These are phyloP conservation scores for Penicillium sp. DNA, from an alignment of 2,329 filamentous ascomycete genomes.

Conservation along the genomic window DNA sequence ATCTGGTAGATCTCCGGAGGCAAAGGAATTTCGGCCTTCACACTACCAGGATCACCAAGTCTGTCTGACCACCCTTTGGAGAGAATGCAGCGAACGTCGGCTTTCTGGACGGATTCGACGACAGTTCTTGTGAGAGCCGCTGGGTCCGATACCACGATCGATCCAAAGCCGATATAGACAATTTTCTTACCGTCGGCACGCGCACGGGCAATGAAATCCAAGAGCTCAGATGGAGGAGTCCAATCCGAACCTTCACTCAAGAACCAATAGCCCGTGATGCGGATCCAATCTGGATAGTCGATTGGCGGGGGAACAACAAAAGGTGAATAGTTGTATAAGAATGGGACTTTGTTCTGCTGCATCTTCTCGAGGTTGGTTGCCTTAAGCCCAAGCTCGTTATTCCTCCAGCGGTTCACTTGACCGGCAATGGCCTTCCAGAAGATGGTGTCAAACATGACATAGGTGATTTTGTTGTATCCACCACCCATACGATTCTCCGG, in stretches of 20 bases:
- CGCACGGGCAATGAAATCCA: constrained; percentile 77
- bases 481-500: constrained; percentile 92
- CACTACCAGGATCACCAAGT: constrained; percentile 54
- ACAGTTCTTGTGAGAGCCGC: constrained; percentile 87
- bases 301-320: constrained; percentile 89
- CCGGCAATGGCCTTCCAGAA: constrained; percentile 93
- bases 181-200: constrained; percentile 79
- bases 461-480: constrained; percentile 90
- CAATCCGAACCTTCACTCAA: constrained; percentile 70
- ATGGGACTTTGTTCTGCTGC: constrained; percentile 96
- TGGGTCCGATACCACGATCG: constrained; percentile 88
- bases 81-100: constrained; percentile 88
- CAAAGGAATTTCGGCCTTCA: constrained; percentile 62
- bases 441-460: constrained; percentile 92
- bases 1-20: constrained; percentile 83
- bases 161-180: constrained; percentile 95
- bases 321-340: constrained; percentile 95
- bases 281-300: constrained; percentile 96
- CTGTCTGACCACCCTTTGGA: constrained; percentile 98
- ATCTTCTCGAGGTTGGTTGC: constrained; percentile 83
- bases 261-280: constrained; percentile 98
- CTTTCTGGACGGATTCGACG: constrained; percentile 81
- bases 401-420: constrained; percentile 91
- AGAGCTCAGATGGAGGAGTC: constrained; percentile 69
- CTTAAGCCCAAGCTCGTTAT: constrained; percentile 69